Evolutionary conservation across 345 rosid species (phyloP).

Genomic region (Salix exigua): DNA sequence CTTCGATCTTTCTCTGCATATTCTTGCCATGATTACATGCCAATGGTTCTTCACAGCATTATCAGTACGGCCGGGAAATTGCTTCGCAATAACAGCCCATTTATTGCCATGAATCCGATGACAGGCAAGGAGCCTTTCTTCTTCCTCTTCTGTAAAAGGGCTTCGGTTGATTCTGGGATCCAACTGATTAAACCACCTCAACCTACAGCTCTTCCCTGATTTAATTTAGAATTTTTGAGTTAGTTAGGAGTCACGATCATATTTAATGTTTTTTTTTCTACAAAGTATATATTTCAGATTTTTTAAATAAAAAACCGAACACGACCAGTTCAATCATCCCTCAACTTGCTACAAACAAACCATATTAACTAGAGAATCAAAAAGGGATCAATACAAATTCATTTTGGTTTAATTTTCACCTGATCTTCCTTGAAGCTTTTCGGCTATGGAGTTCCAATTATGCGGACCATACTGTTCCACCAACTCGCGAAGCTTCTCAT

Average conservation of each 20-base stretch:
- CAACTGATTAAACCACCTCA: conserved; percentile 92
- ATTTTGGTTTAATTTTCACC: neutral
- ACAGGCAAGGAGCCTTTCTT: conserved; percentile 68
- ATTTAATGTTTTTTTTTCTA: no score
- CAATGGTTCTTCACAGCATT: conserved; percentile 97
- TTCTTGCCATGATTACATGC: conserved; percentile 93
- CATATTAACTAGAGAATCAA: neutral
- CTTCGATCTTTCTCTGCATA: conserved; percentile 37
- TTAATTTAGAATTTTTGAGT: neutral
- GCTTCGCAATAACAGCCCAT: conserved; percentile 82
- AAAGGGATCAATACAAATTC: neutral
- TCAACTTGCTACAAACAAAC: neutral
- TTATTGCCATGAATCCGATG: conserved; percentile 86
- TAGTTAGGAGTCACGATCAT: conserved; percentile 5
- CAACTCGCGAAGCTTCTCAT: conserved; percentile 31
- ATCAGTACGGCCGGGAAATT: conserved; percentile 88
- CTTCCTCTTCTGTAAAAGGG: conserved; percentile 92
- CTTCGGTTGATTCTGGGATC: conserved; percentile 86
- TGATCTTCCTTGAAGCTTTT: conserved; percentile 35
- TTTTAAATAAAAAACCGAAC: neutral
- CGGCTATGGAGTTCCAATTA: conserved; percentile 43
- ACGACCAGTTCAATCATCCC: neutral
- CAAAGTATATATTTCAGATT: no score
- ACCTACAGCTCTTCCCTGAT: conserved; percentile 88
- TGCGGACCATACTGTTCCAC: conserved; percentile 36